phyloP scores from a whole-genome alignment of 805 yeast species.

The Cyberlindnera lachancei region DNA sequence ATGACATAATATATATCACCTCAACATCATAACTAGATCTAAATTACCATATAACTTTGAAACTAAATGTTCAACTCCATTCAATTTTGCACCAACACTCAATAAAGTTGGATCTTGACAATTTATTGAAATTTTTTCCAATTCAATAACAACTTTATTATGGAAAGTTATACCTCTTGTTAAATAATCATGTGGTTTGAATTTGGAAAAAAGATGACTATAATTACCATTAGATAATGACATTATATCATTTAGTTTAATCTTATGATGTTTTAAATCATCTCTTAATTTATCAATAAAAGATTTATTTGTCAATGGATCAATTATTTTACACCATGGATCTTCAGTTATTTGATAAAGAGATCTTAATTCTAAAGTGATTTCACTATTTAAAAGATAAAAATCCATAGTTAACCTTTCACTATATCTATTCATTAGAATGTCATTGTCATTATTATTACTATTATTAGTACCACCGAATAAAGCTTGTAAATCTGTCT shows the following conservation, averaged over 20 bases:
- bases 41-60: conserved; percentile 20
- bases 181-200: conserved; percentile 41
- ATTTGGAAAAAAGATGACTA: conserved; percentile 23
- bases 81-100: conserved; percentile 56
- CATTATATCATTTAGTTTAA: conserved; percentile 31
- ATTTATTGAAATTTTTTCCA: conserved; percentile 49
- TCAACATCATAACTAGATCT: conserved; percentile 19
- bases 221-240: conserved; percentile 27
- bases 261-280: conserved; percentile 38
- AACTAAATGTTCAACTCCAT: conserved; percentile 39
- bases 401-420: conserved; percentile 46
- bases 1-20: too few species aligned
- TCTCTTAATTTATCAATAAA: conserved; percentile 53
- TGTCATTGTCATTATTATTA: too few species aligned
- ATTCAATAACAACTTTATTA: conserved; percentile 52
- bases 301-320: conserved; percentile 36
- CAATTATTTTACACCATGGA: conserved; percentile 58
- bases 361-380: conserved; percentile 51
- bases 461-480: conserved; percentile 28
- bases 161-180: conserved; percentile 58
- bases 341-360: conserved; percentile 40
- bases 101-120: conserved; percentile 64
- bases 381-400: conserved; percentile 52
- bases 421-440: conserved; percentile 25
- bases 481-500: conserved; percentile 29